A percentile compares a stretch with the other conserved stretches of the same genome.
These are phyloP conservation scores for Raphidocelis subcapitata DNA, from an alignment of 139 green algal species.

Conservation along the genomic window DNA sequence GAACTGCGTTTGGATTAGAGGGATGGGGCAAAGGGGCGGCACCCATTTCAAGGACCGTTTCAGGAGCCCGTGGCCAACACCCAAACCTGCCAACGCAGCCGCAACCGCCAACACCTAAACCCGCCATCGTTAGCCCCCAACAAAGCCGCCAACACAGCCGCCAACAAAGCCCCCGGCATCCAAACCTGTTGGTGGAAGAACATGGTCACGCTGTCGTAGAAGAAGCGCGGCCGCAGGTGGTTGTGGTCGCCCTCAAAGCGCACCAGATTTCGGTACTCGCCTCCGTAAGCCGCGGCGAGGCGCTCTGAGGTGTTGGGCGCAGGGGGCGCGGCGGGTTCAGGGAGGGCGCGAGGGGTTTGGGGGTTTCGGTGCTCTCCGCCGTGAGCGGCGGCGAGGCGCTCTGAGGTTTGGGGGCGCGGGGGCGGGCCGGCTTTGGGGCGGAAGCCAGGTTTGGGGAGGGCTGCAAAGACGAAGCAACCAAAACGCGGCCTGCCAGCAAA, in stretches of 20 bases:
- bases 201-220: constrained; percentile 76
- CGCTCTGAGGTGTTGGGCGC: constrained; percentile 82
- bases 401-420: constrained; percentile 84
- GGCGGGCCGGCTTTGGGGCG: constrained; percentile 62
- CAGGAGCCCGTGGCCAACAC: no score
- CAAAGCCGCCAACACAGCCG: no score
- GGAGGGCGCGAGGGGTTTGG: constrained; percentile 61
- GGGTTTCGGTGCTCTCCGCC: constrained; percentile 21
- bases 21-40: no score
- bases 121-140: no score
- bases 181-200: constrained; percentile 73
- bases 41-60: no score
- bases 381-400: constrained; percentile 7
- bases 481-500: no score
- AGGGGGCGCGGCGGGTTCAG: constrained; percentile 67
- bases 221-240: constrained; percentile 77
- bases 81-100: no score
- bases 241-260: constrained; percentile 96
- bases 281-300: constrained; percentile 11
- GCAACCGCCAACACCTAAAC: no score
- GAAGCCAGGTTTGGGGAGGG: constrained; percentile 65
- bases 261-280: constrained; percentile 26
- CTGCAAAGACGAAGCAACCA: no score
- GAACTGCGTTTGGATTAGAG: no score
- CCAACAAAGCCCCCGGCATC: no score